Evolutionary conservation across 371 early-diverging fungal species (phyloP).

Genomic region (Lichtheimia hyalospora): DNA sequence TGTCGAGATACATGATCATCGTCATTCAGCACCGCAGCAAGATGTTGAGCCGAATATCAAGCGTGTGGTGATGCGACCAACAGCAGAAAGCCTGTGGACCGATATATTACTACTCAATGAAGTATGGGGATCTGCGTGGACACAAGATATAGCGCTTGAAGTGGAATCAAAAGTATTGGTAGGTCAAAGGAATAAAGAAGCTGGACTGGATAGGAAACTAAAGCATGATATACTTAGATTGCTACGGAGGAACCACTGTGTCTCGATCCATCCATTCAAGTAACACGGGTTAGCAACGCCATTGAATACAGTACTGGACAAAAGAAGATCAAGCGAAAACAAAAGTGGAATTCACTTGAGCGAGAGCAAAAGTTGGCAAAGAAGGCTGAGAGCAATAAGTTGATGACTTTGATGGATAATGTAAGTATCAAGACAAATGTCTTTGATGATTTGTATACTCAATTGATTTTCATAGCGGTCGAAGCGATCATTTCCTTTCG

Average conservation of each 20-base stretch:
- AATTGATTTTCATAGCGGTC: constrained; percentile 29
- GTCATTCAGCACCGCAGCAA: constrained; percentile 17
- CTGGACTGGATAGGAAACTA: not conserved
- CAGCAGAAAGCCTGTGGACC: constrained; percentile 61
- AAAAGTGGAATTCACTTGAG: constrained; percentile 63
- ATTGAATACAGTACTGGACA: constrained; percentile 40
- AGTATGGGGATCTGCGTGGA: constrained; percentile 52
- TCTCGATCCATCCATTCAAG: constrained; percentile 59
- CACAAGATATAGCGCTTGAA: constrained; percentile 51
- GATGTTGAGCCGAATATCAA: constrained; percentile 25
- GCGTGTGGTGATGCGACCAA: constrained; percentile 54
- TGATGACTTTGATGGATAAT: constrained; percentile 64
- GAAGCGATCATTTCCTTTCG: constrained; percentile 47
- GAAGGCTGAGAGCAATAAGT: constrained; percentile 57
- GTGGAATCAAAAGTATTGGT: constrained; percentile 61
- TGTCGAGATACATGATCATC: constrained; percentile 61
- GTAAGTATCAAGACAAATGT: constrained; percentile 22
- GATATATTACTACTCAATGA: constrained; percentile 59
- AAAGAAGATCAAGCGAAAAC: constrained; percentile 45
- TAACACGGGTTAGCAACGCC: constrained; percentile 59
- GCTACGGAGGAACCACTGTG: constrained; percentile 61
- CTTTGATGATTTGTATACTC: too few relatives aligned
- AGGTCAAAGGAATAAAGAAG: constrained; percentile 6
- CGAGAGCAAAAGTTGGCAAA: constrained; percentile 59
- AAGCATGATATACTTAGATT: constrained; percentile 29